Percentiles rank a stretch among this genome's conserved stretches.
phyloP scores from a whole-genome alignment of 768 basidiomycete genomes.

The Lactarius deliciosus region DNA sequence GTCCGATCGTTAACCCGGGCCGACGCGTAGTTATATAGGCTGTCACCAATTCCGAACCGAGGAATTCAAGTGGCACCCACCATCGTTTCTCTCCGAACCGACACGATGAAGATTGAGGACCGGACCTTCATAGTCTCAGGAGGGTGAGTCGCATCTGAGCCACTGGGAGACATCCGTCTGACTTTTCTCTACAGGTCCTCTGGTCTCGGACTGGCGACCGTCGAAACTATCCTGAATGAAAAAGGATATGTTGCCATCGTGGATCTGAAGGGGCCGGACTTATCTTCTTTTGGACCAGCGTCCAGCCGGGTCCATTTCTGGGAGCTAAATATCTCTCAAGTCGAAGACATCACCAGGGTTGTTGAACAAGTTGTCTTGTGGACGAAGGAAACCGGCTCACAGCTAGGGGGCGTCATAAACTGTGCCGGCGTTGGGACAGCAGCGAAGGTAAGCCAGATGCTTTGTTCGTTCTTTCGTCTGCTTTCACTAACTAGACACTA shows the following conservation, averaged over 20 bases:
- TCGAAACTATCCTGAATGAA: conserved; percentile 44
- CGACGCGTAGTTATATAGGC: neutral
- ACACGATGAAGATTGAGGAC: conserved; percentile 48
- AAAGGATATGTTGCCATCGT: conserved; percentile 41
- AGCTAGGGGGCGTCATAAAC: conserved; percentile 59
- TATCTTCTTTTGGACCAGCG: neutral
- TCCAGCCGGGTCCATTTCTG: conserved; percentile 23
- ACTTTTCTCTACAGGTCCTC: conserved; percentile 44
- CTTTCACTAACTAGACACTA: neutral
- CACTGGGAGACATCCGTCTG: neutral
- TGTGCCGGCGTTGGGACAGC: conserved; percentile 52
- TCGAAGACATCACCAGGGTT: conserved; percentile 32
- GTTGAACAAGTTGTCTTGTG: conserved; percentile 32
- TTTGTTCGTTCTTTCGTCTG: neutral
- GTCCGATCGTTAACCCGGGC: neutral
- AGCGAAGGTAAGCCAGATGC: conserved; percentile 31
- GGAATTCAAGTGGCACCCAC: neutral
- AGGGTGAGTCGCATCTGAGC: conserved; percentile 41
- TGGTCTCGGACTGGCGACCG: conserved; percentile 57
- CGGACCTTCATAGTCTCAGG: conserved; percentile 59
- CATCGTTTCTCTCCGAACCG: neutral
- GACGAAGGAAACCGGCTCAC: conserved; percentile 39
- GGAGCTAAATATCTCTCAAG: conserved; percentile 34
- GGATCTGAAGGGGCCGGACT: conserved; percentile 45
- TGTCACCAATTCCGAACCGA: neutral